Conservation (phyloP, 148 eudicot genomes). For the Talinum fruticosum region DNA sequence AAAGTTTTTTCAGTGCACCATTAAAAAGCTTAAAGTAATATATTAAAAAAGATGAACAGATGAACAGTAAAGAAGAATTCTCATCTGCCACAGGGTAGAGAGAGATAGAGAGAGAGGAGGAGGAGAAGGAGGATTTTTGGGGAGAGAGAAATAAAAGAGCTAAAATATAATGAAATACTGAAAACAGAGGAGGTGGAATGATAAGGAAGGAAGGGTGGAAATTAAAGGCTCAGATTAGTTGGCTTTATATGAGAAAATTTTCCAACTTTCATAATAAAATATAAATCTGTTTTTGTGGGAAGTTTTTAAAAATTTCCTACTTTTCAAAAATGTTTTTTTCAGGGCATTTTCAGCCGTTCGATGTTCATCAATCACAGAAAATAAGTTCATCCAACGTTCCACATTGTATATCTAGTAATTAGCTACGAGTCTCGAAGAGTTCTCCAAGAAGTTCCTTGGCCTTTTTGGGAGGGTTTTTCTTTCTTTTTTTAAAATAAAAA, state of each 20-base stretch:
- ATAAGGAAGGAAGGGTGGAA: constrained; percentile 99
- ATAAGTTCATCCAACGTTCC: not conserved
- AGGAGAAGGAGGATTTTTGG: constrained; percentile 11
- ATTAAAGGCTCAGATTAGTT: constrained; percentile 68
- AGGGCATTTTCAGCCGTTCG: not conserved
- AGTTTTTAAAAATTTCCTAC: not conserved
- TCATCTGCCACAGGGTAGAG: too few relatives aligned
- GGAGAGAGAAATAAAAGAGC: constrained; percentile 10
- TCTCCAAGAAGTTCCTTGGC: too few relatives aligned
- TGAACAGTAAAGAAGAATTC: not conserved
- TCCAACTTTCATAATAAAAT: not conserved
- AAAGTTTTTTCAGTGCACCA: constrained; percentile 14
- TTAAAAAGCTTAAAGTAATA: constrained; percentile 1
- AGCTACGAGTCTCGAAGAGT: not conserved
- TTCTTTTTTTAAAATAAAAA: too few relatives aligned
- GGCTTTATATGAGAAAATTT: constrained; percentile 50
- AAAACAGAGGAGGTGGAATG: constrained; percentile 34
- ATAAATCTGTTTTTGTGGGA: constrained; percentile 1
- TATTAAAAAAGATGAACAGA: constrained; percentile 10
- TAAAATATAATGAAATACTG: constrained; percentile 12
- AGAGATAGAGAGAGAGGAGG: constrained; percentile 27
- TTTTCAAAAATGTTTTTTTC: not conserved
- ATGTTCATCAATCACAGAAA: not conserved
- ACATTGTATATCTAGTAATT: not conserved
- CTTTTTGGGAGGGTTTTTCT: not conserved